Percentiles rank a stretch among this genome's conserved stretches.
phyloP scores from a whole-genome alignment of 2,329 filamentous ascomycete genomes.

The Aspergillus tanneri region DNA sequence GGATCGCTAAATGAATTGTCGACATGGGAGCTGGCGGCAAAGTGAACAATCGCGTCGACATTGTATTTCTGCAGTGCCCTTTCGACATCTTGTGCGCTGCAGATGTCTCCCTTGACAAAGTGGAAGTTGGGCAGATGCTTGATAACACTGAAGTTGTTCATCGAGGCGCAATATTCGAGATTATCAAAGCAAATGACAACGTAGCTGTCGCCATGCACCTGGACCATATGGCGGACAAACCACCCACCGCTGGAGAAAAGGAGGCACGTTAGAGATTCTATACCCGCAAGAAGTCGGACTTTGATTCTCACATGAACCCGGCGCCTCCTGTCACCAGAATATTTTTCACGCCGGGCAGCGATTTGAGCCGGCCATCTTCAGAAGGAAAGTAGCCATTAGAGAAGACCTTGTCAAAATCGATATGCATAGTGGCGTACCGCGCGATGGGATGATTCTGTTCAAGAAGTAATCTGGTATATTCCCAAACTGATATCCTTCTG shows the following conservation, averaged over 20 bases:
- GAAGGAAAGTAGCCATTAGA: constrained; percentile 1
- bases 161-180: constrained; percentile 75
- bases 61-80: constrained; percentile 68
- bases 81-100: constrained; percentile 67
- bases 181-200: constrained; percentile 82
- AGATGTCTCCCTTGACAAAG: constrained; percentile 78
- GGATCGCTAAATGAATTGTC: constrained; percentile 80
- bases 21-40: constrained; percentile 80
- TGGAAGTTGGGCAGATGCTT: constrained; percentile 68
- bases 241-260: constrained; percentile 60
- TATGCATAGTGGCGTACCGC: neutral
- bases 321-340: constrained; percentile 7
- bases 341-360: neutral
- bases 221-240: constrained; percentile 74
- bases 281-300: too few relatives aligned
- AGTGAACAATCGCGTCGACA: constrained; percentile 79
- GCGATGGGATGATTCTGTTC: too few relatives aligned
- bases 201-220: constrained; percentile 69
- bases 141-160: constrained; percentile 73
- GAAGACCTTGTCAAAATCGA: neutral
- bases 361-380: neutral
- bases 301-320: constrained; percentile 7
- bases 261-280: neutral
- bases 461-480: too few relatives aligned
- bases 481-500: too few relatives aligned